Evolutionary conservation across 257 asterid species (phyloP).

Genomic region (Henckelia pumila): DNA sequence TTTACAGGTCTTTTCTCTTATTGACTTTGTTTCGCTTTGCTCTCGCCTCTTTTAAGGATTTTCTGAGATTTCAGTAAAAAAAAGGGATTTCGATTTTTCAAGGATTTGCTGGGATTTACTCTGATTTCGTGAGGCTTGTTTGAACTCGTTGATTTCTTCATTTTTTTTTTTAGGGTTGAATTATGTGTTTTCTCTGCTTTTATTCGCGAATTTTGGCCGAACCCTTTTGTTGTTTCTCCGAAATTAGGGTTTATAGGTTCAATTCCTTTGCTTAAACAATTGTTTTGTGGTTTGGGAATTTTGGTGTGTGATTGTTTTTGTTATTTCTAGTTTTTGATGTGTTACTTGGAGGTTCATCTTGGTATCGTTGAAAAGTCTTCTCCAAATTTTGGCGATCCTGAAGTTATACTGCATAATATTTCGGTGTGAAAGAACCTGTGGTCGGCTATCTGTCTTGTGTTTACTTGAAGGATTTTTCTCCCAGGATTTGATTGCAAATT

Average conservation of each 20-base stretch:
- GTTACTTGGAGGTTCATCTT: not conserved
- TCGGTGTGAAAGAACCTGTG: not conserved
- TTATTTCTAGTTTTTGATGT: not conserved
- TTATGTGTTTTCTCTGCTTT: conserved; percentile 4
- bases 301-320: not conserved
- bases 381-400: conserved; percentile 21
- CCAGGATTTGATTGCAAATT: not conserved
- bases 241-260: conserved; percentile 31
- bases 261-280: not conserved
- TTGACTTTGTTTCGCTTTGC: not conserved
- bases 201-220: conserved; percentile 19
- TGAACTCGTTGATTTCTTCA: not conserved
- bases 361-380: not conserved
- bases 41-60: conserved; percentile 5
- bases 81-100: too few relatives aligned
- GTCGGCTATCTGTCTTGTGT: not conserved
- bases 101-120: not conserved
- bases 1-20: not conserved
- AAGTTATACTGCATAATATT: conserved; percentile 8
- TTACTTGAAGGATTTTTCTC: not conserved
- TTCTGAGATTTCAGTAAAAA: too few relatives aligned
- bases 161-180: not conserved
- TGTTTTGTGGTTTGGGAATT: conserved; percentile 16
- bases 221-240: conserved; percentile 17
- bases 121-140: not conserved